phyloP scores from a whole-genome alignment of 352 stramenopile genomes.

The Globisporangium nunn region DNA sequence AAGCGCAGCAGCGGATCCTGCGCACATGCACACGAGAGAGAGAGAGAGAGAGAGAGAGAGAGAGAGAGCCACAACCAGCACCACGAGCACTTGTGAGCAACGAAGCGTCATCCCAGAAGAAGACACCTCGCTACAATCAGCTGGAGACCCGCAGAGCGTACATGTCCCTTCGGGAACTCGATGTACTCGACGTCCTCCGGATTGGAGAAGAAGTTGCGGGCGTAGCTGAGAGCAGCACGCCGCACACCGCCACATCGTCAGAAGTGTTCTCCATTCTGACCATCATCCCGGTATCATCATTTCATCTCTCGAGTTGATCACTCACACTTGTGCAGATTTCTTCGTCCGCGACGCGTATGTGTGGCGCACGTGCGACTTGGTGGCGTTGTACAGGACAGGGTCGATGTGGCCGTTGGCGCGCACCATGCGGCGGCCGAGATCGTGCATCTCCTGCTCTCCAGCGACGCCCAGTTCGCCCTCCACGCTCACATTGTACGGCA shows the following conservation, averaged over 20 bases:
- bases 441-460: slow-evolving; percentile 30
- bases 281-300: neutral
- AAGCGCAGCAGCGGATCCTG: slow-evolving; percentile 58
- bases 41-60: neutral
- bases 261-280: neutral
- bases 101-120: neutral
- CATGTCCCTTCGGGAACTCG: slow-evolving; percentile 22
- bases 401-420: slow-evolving; percentile 12
- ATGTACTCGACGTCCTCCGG: slow-evolving; percentile 39
- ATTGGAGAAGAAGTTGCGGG: slow-evolving; percentile 50
- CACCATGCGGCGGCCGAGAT: slow-evolving; percentile 24
- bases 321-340: slow-evolving; percentile 50
- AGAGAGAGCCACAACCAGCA: neutral
- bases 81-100: neutral
- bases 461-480: slow-evolving; percentile 29
- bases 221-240: slow-evolving; percentile 29
- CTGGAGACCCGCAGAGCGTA: neutral
- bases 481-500: slow-evolving; percentile 60
- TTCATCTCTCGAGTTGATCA: neutral
- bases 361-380: slow-evolving; percentile 42
- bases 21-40: no score
- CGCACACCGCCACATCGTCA: neutral
- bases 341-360: slow-evolving; percentile 45
- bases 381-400: slow-evolving; percentile 22
- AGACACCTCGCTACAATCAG: neutral